A percentile compares a stretch with the other conserved stretches of the same genome.
phyloP scores from a whole-genome alignment of 805 yeast species.

The Lachancea cidri region DNA sequence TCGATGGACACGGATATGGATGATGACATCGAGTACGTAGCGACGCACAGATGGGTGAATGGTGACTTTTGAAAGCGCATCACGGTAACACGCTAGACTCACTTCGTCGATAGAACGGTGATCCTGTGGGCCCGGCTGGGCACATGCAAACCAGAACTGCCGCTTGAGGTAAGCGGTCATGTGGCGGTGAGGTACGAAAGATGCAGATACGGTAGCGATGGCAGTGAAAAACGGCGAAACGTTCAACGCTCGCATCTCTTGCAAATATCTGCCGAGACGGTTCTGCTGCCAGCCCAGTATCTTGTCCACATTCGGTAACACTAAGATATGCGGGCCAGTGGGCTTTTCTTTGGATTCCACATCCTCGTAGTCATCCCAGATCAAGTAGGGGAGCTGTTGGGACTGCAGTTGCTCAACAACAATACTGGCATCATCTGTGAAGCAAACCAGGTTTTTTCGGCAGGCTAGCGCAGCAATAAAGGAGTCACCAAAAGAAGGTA shows the following conservation, averaged over 20 bases:
- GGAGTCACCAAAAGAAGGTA: slow-evolving; percentile 7
- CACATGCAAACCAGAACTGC: slow-evolving; percentile 34
- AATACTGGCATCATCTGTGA: slow-evolving; percentile 4
- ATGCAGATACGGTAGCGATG: slow-evolving; percentile 7
- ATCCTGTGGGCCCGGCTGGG: slow-evolving; percentile 9
- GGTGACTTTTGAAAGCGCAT: slow-evolving; percentile 20
- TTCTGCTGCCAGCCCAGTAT: slow-evolving; percentile 4
- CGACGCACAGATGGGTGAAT: slow-evolving; percentile 44
- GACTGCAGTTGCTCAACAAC: slow-evolving; percentile 6
- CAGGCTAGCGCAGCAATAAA: slow-evolving; percentile 6
- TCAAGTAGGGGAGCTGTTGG: slow-evolving; percentile 1
- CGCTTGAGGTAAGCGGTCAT: slow-evolving; percentile 33
- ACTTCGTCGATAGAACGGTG: not conserved
- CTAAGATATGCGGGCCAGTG: slow-evolving; percentile 1
- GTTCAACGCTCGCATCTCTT: slow-evolving; percentile 1
- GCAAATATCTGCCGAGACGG: slow-evolving; percentile 6
- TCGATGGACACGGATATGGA: slow-evolving; percentile 52
- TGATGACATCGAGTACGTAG: slow-evolving; percentile 54
- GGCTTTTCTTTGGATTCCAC: slow-evolving; percentile 1
- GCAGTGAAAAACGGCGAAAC: slow-evolving; percentile 6
- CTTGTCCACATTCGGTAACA: slow-evolving; percentile 6
- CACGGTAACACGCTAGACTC: not conserved
- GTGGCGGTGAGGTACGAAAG: slow-evolving; percentile 5
- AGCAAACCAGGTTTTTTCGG: slow-evolving; percentile 8
- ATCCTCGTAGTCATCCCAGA: slow-evolving; percentile 7